Conservation (phyloP, 257 asterid species). For the Solanum medicagineum region DNA sequence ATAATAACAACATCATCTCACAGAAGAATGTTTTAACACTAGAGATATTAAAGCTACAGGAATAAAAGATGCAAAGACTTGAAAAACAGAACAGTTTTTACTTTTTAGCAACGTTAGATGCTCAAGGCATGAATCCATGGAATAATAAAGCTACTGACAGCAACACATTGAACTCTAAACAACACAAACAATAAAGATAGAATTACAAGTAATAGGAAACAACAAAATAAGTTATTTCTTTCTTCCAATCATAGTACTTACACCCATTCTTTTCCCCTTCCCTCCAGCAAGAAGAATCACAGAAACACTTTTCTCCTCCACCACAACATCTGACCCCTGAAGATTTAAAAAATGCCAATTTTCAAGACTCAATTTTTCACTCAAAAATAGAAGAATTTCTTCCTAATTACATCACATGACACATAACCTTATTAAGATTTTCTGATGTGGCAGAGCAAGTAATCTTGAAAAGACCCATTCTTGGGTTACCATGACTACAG, state of each 20-base stretch:
- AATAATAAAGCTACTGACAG: background rate
- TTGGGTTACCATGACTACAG: slow-evolving; percentile 20
- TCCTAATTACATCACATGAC: background rate
- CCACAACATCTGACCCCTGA: slow-evolving; percentile 46
- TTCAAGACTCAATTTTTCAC: background rate
- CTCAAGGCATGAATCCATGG: background rate
- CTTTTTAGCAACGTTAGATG: background rate
- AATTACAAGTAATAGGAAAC: background rate
- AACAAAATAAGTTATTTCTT: background rate
- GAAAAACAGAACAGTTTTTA: background rate
- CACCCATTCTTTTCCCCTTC: slow-evolving; percentile 96
- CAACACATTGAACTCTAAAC: background rate
- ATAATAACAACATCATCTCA: slow-evolving; percentile 17
- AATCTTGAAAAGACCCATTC: slow-evolving; percentile 15
- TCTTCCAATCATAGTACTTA: slow-evolving; percentile 14
- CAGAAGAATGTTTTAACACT: background rate
- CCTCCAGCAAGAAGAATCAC: slow-evolving; percentile 97
- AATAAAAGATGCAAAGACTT: background rate
- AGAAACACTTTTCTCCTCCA: slow-evolving; percentile 78
- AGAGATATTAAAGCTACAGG: background rate
- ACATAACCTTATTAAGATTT: slow-evolving; percentile 15
- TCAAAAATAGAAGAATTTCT: background rate
- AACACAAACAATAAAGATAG: background rate
- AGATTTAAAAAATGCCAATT: background rate
- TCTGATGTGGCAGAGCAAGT: slow-evolving; percentile 34